These are phyloP conservation scores for Salix suchowensis DNA, from an alignment of 345 rosid species.

Conservation along the genomic window DNA sequence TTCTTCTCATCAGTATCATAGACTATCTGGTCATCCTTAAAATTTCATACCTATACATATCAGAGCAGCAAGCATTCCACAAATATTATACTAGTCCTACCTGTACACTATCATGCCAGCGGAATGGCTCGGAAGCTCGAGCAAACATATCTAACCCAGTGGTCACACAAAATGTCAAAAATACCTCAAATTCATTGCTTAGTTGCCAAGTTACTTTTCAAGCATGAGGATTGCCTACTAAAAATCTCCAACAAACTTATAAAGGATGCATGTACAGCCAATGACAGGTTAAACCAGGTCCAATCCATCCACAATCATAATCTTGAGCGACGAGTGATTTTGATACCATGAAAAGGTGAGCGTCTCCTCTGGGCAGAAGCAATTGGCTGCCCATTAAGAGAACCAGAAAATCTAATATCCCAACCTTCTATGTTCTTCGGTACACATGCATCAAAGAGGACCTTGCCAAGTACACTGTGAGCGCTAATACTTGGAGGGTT, in stretches of 20 bases:
- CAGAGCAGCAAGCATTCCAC: neutral
- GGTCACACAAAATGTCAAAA: slow-evolving; percentile 8
- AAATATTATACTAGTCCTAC: neutral
- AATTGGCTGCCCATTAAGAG: slow-evolving; percentile 62
- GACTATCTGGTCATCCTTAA: neutral
- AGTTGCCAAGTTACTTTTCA: neutral
- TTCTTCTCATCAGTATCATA: neutral
- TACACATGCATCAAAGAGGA: slow-evolving; percentile 77
- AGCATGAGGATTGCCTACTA: neutral
- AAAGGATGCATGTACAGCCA: neutral
- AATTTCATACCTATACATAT: neutral
- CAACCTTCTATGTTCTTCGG: slow-evolving; percentile 96
- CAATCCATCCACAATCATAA: slow-evolving; percentile 14
- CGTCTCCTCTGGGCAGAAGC: slow-evolving; percentile 52
- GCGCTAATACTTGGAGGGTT: slow-evolving; percentile 66
- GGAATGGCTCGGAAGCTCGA: slow-evolving; percentile 5
- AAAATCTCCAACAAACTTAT: slow-evolving; percentile 3
- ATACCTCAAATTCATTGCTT: neutral
- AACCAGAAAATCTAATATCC: slow-evolving; percentile 81
- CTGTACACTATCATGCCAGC: slow-evolving; percentile 24
- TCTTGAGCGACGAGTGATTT: slow-evolving; percentile 56
- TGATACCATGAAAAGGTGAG: slow-evolving; percentile 46
- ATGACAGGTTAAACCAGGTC: neutral
- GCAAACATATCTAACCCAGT: neutral
- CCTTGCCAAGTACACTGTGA: slow-evolving; percentile 77